Conservation (phyloP, 805 yeast species). For the Naumovozyma castellii region DNA sequence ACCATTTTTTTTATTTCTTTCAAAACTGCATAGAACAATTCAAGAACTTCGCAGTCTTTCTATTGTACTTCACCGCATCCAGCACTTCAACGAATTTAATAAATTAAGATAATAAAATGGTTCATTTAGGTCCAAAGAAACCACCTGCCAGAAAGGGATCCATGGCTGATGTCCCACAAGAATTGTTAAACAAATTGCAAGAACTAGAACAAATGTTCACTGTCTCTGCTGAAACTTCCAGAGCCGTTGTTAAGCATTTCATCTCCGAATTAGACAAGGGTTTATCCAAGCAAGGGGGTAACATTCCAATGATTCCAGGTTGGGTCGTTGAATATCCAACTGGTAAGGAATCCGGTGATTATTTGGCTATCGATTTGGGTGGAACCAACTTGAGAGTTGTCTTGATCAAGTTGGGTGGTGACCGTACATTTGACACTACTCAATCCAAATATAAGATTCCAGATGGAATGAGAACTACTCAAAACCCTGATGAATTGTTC, state of each 20-base stretch:
- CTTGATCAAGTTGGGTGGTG: conserved; percentile 71
- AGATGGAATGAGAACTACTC: conserved; percentile 62
- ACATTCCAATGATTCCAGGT: conserved; percentile 91
- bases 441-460: conserved; percentile 83
- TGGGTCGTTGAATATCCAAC: conserved; percentile 93
- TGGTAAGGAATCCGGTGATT: conserved; percentile 82
- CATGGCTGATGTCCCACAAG: conserved; percentile 55
- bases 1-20: no score
- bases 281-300: conserved; percentile 60
- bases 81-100: no score
- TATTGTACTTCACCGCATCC: no score
- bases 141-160: conserved; percentile 71
- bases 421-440: conserved; percentile 69
- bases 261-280: conserved; percentile 74
- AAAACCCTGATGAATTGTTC: conserved; percentile 60
- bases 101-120: no score
- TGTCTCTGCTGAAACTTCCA: conserved; percentile 50
- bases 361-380: conserved; percentile 87
- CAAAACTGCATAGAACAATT: no score
- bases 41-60: no score
- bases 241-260: conserved; percentile 63
- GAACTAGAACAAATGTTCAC: conserved; percentile 53
- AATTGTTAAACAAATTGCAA: conserved; percentile 47
- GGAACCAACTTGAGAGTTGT: conserved; percentile 94
- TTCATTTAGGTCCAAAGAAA: conserved; percentile 70